Conservation (phyloP, 176 grass and related monocot genomes). For the Saccharum spontaneum region DNA sequence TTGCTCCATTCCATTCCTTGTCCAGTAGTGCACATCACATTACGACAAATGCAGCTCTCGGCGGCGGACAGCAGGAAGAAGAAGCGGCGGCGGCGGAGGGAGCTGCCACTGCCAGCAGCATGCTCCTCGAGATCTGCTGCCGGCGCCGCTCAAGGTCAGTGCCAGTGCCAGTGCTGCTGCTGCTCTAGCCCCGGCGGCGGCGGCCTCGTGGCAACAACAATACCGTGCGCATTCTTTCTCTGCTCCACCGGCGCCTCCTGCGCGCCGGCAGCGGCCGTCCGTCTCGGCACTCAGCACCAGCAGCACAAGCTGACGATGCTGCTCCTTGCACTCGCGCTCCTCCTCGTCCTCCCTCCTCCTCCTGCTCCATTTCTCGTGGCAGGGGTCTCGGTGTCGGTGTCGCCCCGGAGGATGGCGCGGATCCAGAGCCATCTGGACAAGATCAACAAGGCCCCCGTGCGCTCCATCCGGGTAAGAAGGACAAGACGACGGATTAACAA, state of each 20-base stretch:
- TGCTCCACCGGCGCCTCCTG: neutral
- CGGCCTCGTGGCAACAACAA: neutral
- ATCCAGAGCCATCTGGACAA: constrained; percentile 62
- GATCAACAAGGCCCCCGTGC: constrained; percentile 64
- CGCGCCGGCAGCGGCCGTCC: neutral
- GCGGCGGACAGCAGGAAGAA: neutral
- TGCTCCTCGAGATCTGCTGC: neutral
- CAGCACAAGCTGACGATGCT: neutral
- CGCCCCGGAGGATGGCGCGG: constrained; percentile 48
- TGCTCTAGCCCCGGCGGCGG: neutral
- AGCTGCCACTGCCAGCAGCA: neutral
- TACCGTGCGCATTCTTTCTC: neutral
- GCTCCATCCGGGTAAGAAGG: constrained; percentile 49
- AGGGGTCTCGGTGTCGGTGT: neutral
- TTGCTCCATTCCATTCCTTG: neutral
- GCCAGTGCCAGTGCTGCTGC: neutral
- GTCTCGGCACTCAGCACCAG: neutral
- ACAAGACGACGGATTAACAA: too few relatives aligned
- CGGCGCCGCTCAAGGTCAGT: neutral
- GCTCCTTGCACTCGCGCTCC: neutral
- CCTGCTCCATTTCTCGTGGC: neutral
- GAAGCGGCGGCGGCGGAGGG: neutral
- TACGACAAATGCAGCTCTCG: neutral
- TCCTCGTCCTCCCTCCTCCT: neutral
- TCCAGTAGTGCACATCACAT: neutral